Conservation (phyloP, 441 rosid species). For the Adansonia madagascariensis region DNA sequence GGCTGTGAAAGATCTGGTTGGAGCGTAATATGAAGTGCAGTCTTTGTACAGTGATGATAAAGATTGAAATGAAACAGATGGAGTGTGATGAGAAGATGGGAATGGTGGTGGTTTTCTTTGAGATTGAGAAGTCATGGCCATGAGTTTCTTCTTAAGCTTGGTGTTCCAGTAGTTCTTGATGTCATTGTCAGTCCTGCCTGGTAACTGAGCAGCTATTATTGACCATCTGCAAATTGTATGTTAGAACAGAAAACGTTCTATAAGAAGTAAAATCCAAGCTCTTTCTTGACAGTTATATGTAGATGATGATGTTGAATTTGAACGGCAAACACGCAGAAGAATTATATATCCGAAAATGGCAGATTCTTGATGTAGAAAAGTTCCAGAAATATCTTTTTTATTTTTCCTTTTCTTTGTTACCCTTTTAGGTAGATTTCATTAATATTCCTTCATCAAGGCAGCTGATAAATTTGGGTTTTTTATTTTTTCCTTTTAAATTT, state of each 20-base stretch:
- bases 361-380: slow-evolving; percentile 33
- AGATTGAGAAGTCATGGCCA: slow-evolving; percentile 47
- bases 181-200: slow-evolving; percentile 68
- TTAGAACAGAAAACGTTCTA: slow-evolving; percentile 15
- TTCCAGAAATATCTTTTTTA: not conserved
- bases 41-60: slow-evolving; percentile 44
- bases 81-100: slow-evolving; percentile 40
- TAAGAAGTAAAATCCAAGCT: slow-evolving; percentile 16
- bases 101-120: slow-evolving; percentile 46
- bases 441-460: slow-evolving; percentile 10
- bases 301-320: slow-evolving; percentile 38
- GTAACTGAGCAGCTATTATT: slow-evolving; percentile 67
- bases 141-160: slow-evolving; percentile 64
- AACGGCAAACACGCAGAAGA: slow-evolving; percentile 43
- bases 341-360: slow-evolving; percentile 28
- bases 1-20: slow-evolving; percentile 40
- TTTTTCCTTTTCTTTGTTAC: slow-evolving; percentile 20
- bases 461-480: not conserved
- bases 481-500: not conserved
- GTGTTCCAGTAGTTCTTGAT: slow-evolving; percentile 71
- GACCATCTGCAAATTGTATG: slow-evolving; percentile 56
- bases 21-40: slow-evolving; percentile 32
- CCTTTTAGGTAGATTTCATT: slow-evolving; percentile 23
- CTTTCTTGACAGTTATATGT: slow-evolving; percentile 25
- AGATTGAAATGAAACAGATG: slow-evolving; percentile 38